Evolutionary conservation across 805 yeast species (phyloP), one percentile per base, ranked within the genome.

Genomic region (Diddensiella transvaalensis): DNA sequence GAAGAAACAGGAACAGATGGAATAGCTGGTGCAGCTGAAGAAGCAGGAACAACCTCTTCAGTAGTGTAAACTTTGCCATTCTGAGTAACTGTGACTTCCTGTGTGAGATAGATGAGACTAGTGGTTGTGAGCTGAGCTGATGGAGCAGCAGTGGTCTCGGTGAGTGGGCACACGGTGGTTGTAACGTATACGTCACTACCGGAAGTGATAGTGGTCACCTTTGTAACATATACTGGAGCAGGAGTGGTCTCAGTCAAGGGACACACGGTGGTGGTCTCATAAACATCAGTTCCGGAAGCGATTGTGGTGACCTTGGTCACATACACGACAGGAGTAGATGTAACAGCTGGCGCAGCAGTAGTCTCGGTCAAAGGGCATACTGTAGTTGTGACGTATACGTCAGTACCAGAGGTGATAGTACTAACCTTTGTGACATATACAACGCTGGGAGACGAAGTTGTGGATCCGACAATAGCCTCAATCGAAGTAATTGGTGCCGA

Each of bases 381-480:
- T 3, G 17, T 24, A 15, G 33, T 19, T 24, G 46, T 43, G 33
- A 35, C 46, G 19, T 19, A 13, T n/a, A 22, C 32, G 4, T 22
- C 46, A 4, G 40, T 3, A 13, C 35, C 18, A 23, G 35, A 23
- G 21, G 22, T 21, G 11, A 22, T 17, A 22, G 56, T 11, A 22
- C 45, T 52, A 13, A 22, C 48, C 29, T 35, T 43, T 11, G 48
- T 63, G 22, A 47, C 57, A 38, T 52, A 52, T 38, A 51, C 29
- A 13, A 22, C 49, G 19, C 29, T 53, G 22, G 40, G 22, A 15
- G 42, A 44, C 15, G 52, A 19, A 42, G 32, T 26, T 8, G 32
- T 26, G 13, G 32, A 26, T 8, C 32, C 42, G 15, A 49, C 52
- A 17, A 43, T 43, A 22, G 46, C 42, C 22, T 48, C 53, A 23